A percentile compares a stretch with the other conserved stretches of the same genome.
Evolutionary conservation across 306 rosid species (phyloP).

Genomic region (Ochetophila trinervis): DNA sequence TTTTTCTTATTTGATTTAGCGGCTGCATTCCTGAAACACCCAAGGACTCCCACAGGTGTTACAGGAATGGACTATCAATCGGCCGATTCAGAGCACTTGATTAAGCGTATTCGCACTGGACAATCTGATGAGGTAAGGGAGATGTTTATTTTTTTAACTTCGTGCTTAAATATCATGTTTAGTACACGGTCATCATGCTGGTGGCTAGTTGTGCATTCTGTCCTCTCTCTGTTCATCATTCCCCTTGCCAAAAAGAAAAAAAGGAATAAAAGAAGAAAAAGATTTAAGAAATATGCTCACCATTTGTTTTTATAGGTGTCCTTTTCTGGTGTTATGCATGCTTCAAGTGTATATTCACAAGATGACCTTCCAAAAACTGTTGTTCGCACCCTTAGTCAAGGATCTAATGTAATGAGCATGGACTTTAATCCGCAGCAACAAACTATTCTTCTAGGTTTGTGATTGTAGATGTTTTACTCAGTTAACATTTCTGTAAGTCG

Average conservation of each 20-base stretch:
- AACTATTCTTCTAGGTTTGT: slow-evolving; percentile 41
- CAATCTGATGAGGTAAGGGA: slow-evolving; percentile 38
- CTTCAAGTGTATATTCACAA: slow-evolving; percentile 38
- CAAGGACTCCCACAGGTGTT: slow-evolving; percentile 39
- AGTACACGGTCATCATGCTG: background rate
- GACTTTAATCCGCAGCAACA: slow-evolving; percentile 43
- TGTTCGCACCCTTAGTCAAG: slow-evolving; percentile 38
- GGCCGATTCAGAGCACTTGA: slow-evolving; percentile 42
- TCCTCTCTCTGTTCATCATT: background rate
- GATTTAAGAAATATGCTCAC: background rate
- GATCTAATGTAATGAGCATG: slow-evolving; percentile 48
- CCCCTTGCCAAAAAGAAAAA: background rate
- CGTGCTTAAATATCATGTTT: slow-evolving; percentile 3
- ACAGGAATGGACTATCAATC: slow-evolving; percentile 46
- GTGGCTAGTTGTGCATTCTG: background rate
- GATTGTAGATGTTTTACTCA: background rate
- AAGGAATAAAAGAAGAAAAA: background rate
- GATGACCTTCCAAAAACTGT: slow-evolving; percentile 43
- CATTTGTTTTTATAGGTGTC: slow-evolving; percentile 33
- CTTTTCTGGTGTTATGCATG: slow-evolving; percentile 42
- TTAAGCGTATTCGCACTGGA: slow-evolving; percentile 41
- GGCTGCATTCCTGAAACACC: slow-evolving; percentile 47
- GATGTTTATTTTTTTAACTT: background rate
- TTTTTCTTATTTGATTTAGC: slow-evolving; percentile 1
- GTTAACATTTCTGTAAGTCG: background rate